Evolutionary conservation across 768 basidiomycete genomes (phyloP).

Genomic region (Termitomyces titanicus): DNA sequence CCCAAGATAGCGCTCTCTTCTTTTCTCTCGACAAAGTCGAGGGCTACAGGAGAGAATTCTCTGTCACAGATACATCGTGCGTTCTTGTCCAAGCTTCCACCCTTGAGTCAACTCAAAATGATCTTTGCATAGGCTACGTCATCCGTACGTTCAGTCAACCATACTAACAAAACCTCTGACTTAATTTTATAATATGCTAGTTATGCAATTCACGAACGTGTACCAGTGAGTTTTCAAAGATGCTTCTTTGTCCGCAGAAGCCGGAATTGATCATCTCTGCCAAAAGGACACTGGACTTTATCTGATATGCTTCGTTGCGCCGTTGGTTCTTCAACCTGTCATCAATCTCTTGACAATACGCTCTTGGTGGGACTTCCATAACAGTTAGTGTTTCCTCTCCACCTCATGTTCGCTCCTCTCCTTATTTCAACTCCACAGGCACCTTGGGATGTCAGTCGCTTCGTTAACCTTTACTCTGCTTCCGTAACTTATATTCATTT

Average conservation of each 20-base stretch:
- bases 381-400: slow-evolving; percentile 34
- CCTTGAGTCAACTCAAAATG: slow-evolving; percentile 15
- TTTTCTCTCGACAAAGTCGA: slow-evolving; percentile 60
- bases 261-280: neutral
- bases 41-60: slow-evolving; percentile 78
- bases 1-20: slow-evolving; percentile 47
- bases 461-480: neutral
- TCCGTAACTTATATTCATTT: neutral
- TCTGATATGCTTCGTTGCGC: slow-evolving; percentile 57
- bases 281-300: slow-evolving; percentile 45
- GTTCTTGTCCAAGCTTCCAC: slow-evolving; percentile 21
- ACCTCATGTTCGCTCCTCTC: neutral
- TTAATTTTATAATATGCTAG: slow-evolving; percentile 31
- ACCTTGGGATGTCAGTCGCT: slow-evolving; percentile 36
- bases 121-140: slow-evolving; percentile 29
- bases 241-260: slow-evolving; percentile 1
- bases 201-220: slow-evolving; percentile 70
- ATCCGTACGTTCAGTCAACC: slow-evolving; percentile 31
- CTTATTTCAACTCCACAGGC: slow-evolving; percentile 22
- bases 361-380: slow-evolving; percentile 90
- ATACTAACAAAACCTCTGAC: neutral
- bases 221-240: slow-evolving; percentile 49
- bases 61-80: slow-evolving; percentile 72
- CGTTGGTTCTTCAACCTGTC: slow-evolving; percentile 62
- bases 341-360: slow-evolving; percentile 71